phyloP scores from a whole-genome alignment of 108 stramenopile species.

The Craspedostauros australis region DNA sequence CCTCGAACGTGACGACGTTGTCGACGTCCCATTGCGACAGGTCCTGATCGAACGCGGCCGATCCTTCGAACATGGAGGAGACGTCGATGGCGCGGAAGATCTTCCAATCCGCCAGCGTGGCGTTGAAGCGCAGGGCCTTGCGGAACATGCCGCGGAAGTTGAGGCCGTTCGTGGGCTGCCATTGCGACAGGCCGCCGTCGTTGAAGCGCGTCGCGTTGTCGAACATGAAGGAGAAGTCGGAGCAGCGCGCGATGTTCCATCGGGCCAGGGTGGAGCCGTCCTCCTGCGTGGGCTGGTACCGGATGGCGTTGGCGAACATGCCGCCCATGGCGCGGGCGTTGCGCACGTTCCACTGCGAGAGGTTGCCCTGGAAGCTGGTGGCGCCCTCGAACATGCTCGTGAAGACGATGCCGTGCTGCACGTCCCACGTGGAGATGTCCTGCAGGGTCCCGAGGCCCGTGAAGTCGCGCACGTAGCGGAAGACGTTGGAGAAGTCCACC shows the following conservation, averaged over 20 bases:
- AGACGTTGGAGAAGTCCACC: no score
- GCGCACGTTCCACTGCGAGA: constrained; percentile 17
- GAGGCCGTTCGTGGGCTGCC: constrained; percentile 10
- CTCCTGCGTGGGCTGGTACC: no score
- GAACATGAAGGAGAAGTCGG: constrained; percentile 14
- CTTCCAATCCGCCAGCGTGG: constrained; percentile 13
- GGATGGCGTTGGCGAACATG: no score
- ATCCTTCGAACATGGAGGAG: constrained; percentile 19
- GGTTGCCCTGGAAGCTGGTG: constrained; percentile 19
- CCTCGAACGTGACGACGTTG: constrained; percentile 13
- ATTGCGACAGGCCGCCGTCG: no score
- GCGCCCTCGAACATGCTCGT: constrained; percentile 24
- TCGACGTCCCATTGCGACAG: constrained; percentile 18
- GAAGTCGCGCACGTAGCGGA: no score
- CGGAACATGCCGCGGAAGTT: constrained; percentile 17
- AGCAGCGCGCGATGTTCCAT: no score
- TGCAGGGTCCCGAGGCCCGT: no score
- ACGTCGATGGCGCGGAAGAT: constrained; percentile 8
- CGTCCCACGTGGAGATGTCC: no score
- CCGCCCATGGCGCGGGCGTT: constrained; percentile 12
- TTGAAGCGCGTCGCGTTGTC: constrained; percentile 9
- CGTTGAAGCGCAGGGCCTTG: constrained; percentile 13
- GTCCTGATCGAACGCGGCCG: constrained; percentile 27
- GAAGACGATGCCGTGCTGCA: no score
- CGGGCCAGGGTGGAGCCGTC: no score